Evolutionary conservation across 1,139 yeast genomes (phyloP), one percentile per base, ranked within the genome.

Genomic region (Torulaspora pretoriensis): DNA sequence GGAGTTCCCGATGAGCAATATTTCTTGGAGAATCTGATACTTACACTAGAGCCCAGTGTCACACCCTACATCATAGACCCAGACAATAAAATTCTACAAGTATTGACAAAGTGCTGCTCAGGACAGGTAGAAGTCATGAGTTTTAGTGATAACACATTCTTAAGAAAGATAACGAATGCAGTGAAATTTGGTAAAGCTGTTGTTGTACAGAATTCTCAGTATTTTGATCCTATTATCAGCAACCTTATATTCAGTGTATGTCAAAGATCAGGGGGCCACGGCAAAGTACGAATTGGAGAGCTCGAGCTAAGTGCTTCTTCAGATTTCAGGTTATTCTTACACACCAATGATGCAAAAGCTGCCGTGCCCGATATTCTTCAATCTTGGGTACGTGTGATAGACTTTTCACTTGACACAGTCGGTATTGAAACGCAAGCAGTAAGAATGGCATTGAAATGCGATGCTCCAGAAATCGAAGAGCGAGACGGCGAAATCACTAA

Each of bases 171-270:
- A 22, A 96, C 88, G 59, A 84, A 88, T 58, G 82, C 95, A 0
- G 63, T 90, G 23, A 70, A 94, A 49, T 90, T 90, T 70, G 97
- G 98, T 7, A 89, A 88, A 3, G 60, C 76, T 0, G 68, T 90
- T 8, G 60, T 90, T 9, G 74, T 90, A 25, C 80, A 78, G 54
- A 94, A 90, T 64, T 88, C 90, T 2, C 97, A 90, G 58, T 69
- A 74, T 54, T 80, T 78, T 58, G 92, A 90, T 61, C 95, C 97
- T 0, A 67, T 85, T 9, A 60, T 90, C 17, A 78, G 78, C 47
- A 72, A 83, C 0, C 64, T 90, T 1, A 65, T 92, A 36, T 72
- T 80, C 43, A 69, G 70, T 36, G 95, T 87, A 49, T 72, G 78
- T 31, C 74, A 73, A 35, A 70, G 73, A 27, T 73, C 82, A 34